Evolutionary conservation across 805 yeast genomes (phyloP).

Genomic region (Candida pseudofarinosa): DNA sequence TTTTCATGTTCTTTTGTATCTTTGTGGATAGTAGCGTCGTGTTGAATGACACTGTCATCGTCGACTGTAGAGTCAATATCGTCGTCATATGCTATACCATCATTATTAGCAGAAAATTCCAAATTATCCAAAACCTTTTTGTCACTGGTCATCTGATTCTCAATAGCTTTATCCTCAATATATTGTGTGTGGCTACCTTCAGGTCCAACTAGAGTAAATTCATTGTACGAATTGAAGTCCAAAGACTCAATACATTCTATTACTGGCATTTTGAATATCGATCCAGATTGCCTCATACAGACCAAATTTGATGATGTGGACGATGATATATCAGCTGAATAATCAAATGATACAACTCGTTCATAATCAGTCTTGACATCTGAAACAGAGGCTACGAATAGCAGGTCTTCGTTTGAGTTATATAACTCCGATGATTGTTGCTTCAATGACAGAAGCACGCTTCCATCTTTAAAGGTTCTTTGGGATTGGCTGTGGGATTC

Average conservation of each 20-base stretch:
- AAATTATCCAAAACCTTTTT: conserved; percentile 10
- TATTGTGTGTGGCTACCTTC: conserved; percentile 49
- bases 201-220: conserved; percentile 56
- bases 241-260: conserved; percentile 61
- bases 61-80: conserved; percentile 26
- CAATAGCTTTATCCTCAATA: conserved; percentile 22
- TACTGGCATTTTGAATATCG: conserved; percentile 75
- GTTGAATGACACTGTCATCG: conserved; percentile 19
- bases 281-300: conserved; percentile 90
- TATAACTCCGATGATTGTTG: conserved; percentile 35
- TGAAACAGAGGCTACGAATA: conserved; percentile 71
- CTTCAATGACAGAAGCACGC: conserved; percentile 23
- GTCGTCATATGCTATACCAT: conserved; percentile 12
- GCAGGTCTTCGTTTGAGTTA: conserved; percentile 46
- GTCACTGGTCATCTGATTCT: conserved; percentile 7
- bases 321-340: conserved; percentile 51
- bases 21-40: conserved; percentile 13
- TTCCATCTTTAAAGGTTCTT: conserved; percentile 6
- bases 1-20: conserved; percentile 19
- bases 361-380: conserved; percentile 76
- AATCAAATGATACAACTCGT: conserved; percentile 81
- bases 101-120: conserved; percentile 9
- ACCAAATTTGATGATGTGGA: conserved; percentile 61
- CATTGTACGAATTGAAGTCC: conserved; percentile 66
- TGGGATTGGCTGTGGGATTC: neutral